Conservation (phyloP, 2,329 filamentous ascomycete species). For the Rutstroemia sp. region DNA sequence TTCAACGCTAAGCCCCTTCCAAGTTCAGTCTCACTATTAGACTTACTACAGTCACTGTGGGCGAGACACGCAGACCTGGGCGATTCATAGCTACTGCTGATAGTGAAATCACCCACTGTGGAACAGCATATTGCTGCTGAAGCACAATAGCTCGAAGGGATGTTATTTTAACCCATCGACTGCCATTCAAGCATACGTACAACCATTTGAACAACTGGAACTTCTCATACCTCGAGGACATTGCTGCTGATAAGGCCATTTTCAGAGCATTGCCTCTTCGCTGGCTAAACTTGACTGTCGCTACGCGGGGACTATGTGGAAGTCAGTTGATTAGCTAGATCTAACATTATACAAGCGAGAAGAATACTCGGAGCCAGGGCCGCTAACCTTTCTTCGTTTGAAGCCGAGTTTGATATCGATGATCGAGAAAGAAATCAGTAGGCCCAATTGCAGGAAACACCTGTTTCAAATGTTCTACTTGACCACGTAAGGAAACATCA, state of each 20-base stretch:
- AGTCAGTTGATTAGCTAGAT: background rate
- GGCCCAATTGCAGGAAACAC: no score
- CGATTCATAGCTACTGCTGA: no score
- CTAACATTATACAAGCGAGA: slow-evolving; percentile 36
- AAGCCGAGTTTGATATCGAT: slow-evolving; percentile 42
- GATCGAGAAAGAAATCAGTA: slow-evolving; percentile 35
- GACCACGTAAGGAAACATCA: no score
- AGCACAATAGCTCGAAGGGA: slow-evolving; percentile 25
- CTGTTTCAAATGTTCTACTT: no score
- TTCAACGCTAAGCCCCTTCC: no score
- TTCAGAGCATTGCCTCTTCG: slow-evolving; percentile 37
- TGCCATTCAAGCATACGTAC: no score
- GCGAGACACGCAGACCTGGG: no score
- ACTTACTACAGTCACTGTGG: no score
- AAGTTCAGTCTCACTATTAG: no score
- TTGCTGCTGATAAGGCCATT: slow-evolving; percentile 36
- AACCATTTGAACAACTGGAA: no score
- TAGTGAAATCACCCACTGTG: no score
- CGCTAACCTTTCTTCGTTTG: slow-evolving; percentile 41
- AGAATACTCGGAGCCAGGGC: slow-evolving; percentile 35
- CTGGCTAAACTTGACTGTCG: slow-evolving; percentile 21
- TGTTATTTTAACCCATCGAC: slow-evolving; percentile 21
- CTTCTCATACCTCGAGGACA: slow-evolving; percentile 34
- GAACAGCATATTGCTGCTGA: no score
- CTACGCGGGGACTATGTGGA: background rate